Evolutionary conservation across 164 flowering plant genomes (phyloP), one percentile per base, ranked within the genome.

Genomic region (Annona squamosa): DNA sequence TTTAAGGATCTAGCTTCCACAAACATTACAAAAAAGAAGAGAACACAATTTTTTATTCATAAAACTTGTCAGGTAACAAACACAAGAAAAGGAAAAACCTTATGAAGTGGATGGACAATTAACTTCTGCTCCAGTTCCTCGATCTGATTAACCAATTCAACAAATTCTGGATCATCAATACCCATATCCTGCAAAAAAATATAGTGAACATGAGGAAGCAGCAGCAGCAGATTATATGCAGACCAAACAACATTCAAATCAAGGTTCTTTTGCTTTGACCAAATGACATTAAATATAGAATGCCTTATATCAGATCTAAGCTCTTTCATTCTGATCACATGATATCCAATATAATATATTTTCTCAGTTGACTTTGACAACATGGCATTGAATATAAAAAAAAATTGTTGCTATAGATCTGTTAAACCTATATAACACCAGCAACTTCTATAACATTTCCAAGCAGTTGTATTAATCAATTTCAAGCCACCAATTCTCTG

Each of bases 121-220:
- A 95, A 77, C 76, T 91, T 90, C 74, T 77, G 74, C 75, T 95
- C 99, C 78, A 95, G 89, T 75, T 85, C 94, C 83, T 91, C 98
- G 68, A 93, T 87, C 75, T 93, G 89, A 72, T 83, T 88, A 47
- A 90, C 87, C 86, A 91, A 76, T 67, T 88, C 86, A 79, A 93
- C 88, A 80, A 93, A 81, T 76, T 93, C 97, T 16, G 92, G 92
- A 71, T 95, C 99, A 76, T 90, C 86, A 74, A 95, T 88, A 52
- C 88, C 91, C 97, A 95, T 95, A 74, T 95, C 98, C 99, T 95
- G 88, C 52, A 75, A 77, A 74, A 67, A 56, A 61, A 65, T 47
- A 57, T 1, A 70, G 61, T 69, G 46, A 46, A 46, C 10, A 66
- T 3, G 2, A 12, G 16, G n/a, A 65, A 9, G 17, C 9, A 12